Evolutionary conservation across 140 eudicot species (phyloP), one percentile per base, ranked within the genome.

Genomic region (Bidens hawaiensis): DNA sequence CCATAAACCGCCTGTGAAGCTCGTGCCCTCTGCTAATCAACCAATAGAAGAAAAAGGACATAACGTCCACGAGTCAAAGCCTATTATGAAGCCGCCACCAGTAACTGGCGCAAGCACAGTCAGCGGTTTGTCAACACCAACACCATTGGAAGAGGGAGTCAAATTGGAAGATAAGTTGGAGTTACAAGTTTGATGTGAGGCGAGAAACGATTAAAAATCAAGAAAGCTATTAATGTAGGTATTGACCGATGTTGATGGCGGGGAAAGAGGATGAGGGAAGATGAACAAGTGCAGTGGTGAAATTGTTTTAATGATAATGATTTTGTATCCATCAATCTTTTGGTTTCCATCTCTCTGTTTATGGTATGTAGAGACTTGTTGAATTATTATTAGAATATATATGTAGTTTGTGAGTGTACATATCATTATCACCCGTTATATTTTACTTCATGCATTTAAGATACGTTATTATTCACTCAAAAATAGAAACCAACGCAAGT

Each of bases 61-160:
- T 21, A 51, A 40, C 16, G 41, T 40, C 13, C 63, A 69, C 54
- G 76, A 56, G 31, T 46, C 23, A 12, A 69, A 68, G 61, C n/a
- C 72, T 22, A 10, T 36, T 43, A 13, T 53, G 5, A 52, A 30
- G 26, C 54, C 18, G 23, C 25, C 27, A 53, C 53, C 25, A 23
- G 11, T 24, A 42, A 7, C 67, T 15, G 25, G 43, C 45, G 52
- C n/a, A n/a, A n/a, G n/a, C n/a, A n/a, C n/a, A n/a, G n/a, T n/a
- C n/a, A n/a, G n/a, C n/a, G n/a, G n/a, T 21, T 15, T 31, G 26
- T 51, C 60, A 4, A 46, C 42, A 43, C 19, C 65, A 26, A 66
- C 56, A n/a, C n/a, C n/a, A n/a, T n/a, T n/a, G n/a, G 79, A 68
- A 67, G 85, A 81, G 60, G 79, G 40, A 40, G 72, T 23, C 6